These are phyloP conservation scores for Adansonia grandidieri DNA, from an alignment of 441 rosid genomes.

Conservation along the genomic window DNA sequence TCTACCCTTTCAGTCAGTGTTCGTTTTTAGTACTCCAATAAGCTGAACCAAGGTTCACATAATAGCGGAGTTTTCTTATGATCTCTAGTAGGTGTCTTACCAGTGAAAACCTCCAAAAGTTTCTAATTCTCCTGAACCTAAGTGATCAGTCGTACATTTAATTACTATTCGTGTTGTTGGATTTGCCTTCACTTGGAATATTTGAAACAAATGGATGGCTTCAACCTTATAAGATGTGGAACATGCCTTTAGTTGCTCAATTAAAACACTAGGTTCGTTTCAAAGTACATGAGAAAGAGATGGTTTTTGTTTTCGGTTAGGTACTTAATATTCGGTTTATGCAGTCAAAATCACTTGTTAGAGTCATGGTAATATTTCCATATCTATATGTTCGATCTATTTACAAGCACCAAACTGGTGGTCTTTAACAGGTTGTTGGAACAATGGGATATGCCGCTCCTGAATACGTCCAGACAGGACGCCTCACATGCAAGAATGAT, in stretches of 20 bases:
- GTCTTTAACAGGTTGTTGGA: slow-evolving; percentile 77
- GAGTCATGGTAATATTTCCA: not conserved
- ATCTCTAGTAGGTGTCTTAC: not conserved
- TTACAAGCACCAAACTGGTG: not conserved
- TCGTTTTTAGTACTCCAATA: not conserved
- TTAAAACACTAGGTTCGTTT: slow-evolving; percentile 9
- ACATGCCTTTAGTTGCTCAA: not conserved
- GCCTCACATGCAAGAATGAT: slow-evolving; percentile 83
- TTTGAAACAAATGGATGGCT: slow-evolving; percentile 1
- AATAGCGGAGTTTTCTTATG: not conserved
- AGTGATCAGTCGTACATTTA: not conserved
- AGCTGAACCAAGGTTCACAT: not conserved
- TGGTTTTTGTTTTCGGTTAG: not conserved
- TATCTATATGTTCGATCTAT: not conserved
- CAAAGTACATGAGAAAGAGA: not conserved
- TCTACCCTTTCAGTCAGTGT: not conserved
- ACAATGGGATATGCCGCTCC: slow-evolving; percentile 98
- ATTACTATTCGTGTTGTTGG: not conserved
- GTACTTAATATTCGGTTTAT: not conserved
- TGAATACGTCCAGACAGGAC: slow-evolving; percentile 85
- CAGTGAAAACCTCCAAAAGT: not conserved
- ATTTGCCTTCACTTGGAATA: not conserved
- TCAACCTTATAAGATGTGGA: slow-evolving; percentile 7
- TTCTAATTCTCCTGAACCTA: not conserved
- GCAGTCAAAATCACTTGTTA: not conserved